These are phyloP conservation scores for Astraeus odoratus DNA, from an alignment of 768 basidiomycete species.

Conservation along the genomic window DNA sequence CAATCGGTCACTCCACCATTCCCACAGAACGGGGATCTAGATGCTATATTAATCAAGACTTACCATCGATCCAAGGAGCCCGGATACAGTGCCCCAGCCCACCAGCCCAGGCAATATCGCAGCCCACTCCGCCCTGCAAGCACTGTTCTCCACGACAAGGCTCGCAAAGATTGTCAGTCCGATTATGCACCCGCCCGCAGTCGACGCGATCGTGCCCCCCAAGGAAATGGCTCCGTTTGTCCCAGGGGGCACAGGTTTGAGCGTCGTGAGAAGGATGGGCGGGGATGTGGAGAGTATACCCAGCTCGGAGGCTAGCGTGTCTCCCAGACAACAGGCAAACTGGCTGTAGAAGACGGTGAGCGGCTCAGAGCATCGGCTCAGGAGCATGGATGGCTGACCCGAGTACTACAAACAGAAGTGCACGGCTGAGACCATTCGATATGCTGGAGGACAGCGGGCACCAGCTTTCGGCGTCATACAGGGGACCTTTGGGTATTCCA, in stretches of 20 bases:
- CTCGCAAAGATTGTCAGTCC: conserved; percentile 53
- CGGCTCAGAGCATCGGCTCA: too few species aligned
- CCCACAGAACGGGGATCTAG: neutral
- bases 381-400: conserved; percentile 41
- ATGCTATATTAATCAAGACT: conserved; percentile 16
- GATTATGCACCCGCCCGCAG: conserved; percentile 66
- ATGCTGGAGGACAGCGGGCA: conserved; percentile 49
- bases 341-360: conserved; percentile 58
- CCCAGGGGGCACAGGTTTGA: conserved; percentile 71
- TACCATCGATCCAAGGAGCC: conserved; percentile 76
- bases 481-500: conserved; percentile 8
- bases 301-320: conserved; percentile 89
- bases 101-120: conserved; percentile 37
- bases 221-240: conserved; percentile 86
- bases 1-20: neutral
- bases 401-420: conserved; percentile 54
- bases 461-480: conserved; percentile 44
- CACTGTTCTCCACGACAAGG: conserved; percentile 54
- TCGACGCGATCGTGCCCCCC: conserved; percentile 67
- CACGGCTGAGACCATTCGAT: conserved; percentile 49
- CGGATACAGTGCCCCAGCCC: conserved; percentile 57
- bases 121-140: conserved; percentile 39
- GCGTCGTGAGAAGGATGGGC: conserved; percentile 75
- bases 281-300: conserved; percentile 71
- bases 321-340: conserved; percentile 83